Conservation (phyloP, 2,329 filamentous ascomycete species). For the Zasmidium angulare region DNA sequence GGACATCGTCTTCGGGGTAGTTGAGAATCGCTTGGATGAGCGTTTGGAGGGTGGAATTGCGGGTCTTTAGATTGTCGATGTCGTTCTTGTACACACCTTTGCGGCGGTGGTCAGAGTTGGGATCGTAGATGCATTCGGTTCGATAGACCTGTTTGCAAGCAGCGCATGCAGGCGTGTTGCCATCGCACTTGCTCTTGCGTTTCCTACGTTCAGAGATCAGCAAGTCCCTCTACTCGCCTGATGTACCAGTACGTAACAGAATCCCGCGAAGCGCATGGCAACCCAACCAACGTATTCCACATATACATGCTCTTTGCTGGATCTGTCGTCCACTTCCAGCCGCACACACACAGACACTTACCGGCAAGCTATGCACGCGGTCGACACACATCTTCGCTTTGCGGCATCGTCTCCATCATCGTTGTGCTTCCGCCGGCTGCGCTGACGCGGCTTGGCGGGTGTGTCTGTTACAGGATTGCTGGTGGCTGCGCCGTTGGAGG, state of each 20-base stretch:
- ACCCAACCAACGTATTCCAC: background rate
- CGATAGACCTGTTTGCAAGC: slow-evolving; percentile 94
- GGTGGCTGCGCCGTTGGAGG: background rate
- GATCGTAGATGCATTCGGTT: slow-evolving; percentile 90
- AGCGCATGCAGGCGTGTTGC: slow-evolving; percentile 84
- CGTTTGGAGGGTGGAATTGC: slow-evolving; percentile 85
- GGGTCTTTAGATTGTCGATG: slow-evolving; percentile 81
- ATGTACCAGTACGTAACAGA: background rate
- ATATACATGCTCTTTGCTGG: background rate
- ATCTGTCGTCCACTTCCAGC: background rate
- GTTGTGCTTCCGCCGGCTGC: slow-evolving; percentile 24
- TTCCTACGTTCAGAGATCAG: slow-evolving; percentile 26
- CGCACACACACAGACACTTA: slow-evolving; percentile 12
- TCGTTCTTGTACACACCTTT: slow-evolving; percentile 98
- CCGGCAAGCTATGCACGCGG: slow-evolving; percentile 36
- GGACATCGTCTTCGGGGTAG: slow-evolving; percentile 81
- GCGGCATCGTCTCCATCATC: slow-evolving; percentile 38
- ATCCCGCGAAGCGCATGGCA: background rate
- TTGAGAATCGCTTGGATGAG: slow-evolving; percentile 91
- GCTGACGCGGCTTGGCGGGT: slow-evolving; percentile 23
- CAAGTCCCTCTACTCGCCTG: background rate
- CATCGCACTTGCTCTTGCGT: slow-evolving; percentile 66
- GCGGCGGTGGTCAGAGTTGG: slow-evolving; percentile 90
- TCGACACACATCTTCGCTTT: slow-evolving; percentile 44
- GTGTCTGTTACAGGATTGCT: background rate